Percentiles rank a stretch among this genome's conserved stretches.
phyloP scores from a whole-genome alignment of 805 yeast species.

The Lachancea nothofagi region DNA sequence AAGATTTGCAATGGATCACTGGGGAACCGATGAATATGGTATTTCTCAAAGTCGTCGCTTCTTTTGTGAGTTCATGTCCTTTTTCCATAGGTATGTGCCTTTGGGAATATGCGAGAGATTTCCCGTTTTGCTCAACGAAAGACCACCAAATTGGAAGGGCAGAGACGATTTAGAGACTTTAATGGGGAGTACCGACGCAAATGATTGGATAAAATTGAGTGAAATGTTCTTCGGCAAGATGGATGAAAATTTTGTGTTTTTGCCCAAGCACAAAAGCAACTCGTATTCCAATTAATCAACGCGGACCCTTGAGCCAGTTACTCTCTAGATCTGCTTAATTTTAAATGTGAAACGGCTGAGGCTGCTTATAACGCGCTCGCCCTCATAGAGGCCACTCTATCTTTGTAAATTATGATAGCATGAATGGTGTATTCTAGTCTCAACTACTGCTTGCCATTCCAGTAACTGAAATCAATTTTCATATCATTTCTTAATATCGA shows the following conservation, averaged over 20 bases:
- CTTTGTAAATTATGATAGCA: no score
- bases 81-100: slow-evolving; percentile 91
- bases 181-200: slow-evolving; percentile 76
- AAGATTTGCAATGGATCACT: slow-evolving; percentile 81
- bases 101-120: slow-evolving; percentile 83
- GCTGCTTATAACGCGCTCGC: no score
- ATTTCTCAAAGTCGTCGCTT: slow-evolving; percentile 81
- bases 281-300: slow-evolving; percentile 42
- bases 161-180: slow-evolving; percentile 89
- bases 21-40: slow-evolving; percentile 98
- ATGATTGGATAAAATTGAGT: slow-evolving; percentile 92
- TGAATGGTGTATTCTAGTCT: no score
- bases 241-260: slow-evolving; percentile 65
- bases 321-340: background rate
- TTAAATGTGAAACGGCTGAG: no score
- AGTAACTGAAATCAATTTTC: no score
- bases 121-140: slow-evolving; percentile 85
- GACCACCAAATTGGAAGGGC: slow-evolving; percentile 92
- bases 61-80: slow-evolving; percentile 89
- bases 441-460: no score
- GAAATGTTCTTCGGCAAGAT: slow-evolving; percentile 94
- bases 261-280: slow-evolving; percentile 94
- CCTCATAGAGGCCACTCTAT: no score
- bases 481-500: no score
- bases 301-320: no score